phyloP scores from a whole-genome alignment of 2,329 filamentous ascomycete genomes.

The Trichoderma atroviride region DNA sequence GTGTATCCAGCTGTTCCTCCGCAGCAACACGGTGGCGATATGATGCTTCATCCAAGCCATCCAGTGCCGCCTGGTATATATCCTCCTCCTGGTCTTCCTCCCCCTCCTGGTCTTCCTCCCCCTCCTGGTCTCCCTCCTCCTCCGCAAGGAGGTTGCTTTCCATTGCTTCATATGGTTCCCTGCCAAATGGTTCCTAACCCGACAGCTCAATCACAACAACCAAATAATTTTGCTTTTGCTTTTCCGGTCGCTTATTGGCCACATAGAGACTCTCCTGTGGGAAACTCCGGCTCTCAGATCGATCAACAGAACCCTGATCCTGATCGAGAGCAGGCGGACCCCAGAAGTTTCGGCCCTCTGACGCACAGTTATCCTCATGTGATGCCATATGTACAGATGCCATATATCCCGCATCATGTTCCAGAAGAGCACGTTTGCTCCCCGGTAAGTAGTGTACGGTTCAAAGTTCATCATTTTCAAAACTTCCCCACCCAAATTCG shows the following conservation, averaged over 20 bases:
- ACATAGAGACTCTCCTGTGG: neutral
- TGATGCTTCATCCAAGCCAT: neutral
- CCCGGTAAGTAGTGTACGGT: neutral
- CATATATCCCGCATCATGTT: neutral
- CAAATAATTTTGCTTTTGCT: neutral
- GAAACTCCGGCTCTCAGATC: neutral
- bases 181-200: neutral
- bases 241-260: neutral
- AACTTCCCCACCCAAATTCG: neutral
- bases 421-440: neutral
- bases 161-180: slow-evolving; percentile 2
- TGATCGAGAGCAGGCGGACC: neutral
- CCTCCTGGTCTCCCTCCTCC: neutral
- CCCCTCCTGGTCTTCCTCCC: neutral
- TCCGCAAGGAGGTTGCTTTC: slow-evolving; percentile 1
- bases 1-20: neutral
- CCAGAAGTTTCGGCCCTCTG: neutral
- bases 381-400: neutral
- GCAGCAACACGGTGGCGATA: neutral
- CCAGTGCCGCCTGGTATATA: neutral
- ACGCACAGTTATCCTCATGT: neutral
- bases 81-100: neutral
- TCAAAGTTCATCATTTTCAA: neutral
- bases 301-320: neutral
- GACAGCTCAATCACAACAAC: neutral